These are phyloP conservation scores for Diversispora epigaea DNA, from an alignment of 192 early-diverging fungal genomes.

Conservation along the genomic window DNA sequence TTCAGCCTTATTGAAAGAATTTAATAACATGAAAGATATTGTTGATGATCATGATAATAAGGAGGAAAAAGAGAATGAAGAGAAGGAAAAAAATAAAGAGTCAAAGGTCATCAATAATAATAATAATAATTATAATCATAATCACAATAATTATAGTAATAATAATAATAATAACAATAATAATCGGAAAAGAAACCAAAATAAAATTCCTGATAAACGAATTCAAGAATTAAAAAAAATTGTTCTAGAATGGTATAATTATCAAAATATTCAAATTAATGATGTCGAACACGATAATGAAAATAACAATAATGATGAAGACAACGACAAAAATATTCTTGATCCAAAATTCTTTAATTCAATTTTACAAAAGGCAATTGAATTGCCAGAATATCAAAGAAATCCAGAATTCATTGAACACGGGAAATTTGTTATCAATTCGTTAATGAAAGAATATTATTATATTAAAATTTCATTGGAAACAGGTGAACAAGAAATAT, in stretches of 20 bases:
- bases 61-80: no score
- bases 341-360: no score
- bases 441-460: not conserved
- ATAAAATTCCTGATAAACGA: not conserved
- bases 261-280: not conserved
- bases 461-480: not conserved
- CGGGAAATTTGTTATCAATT: not conserved
- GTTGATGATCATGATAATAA: no score
- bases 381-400: not conserved
- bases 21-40: no score
- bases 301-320: not conserved
- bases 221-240: slow-evolving; percentile 9
- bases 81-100: no score
- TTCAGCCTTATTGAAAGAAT: slow-evolving; percentile 20
- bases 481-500: not conserved
- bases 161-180: no score
- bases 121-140: no score
- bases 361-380: not conserved
- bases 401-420: not conserved
- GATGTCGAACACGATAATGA: not conserved
- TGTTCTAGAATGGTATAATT: not conserved
- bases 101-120: no score
- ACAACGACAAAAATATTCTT: no score
- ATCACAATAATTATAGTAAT: no score
- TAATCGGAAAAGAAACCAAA: not conserved